Evolutionary conservation across 768 basidiomycete species (phyloP).

Genomic region (Russula ochroleuca): DNA sequence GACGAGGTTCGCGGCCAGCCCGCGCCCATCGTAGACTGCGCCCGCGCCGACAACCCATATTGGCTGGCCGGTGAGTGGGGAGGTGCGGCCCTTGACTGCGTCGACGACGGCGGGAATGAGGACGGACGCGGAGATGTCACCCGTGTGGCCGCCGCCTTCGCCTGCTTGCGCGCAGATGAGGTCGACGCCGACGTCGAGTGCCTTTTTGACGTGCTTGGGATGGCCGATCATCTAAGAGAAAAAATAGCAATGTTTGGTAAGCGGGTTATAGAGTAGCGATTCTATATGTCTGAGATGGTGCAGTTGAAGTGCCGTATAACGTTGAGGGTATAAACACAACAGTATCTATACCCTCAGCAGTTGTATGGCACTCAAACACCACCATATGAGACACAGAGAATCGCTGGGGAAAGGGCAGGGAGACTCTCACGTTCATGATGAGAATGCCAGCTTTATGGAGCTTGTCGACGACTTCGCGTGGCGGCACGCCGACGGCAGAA

Average conservation of each 20-base stretch:
- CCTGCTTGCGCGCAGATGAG: slow-evolving; percentile 93
- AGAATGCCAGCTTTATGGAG: slow-evolving; percentile 82
- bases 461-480: slow-evolving; percentile 70
- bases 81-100: slow-evolving; percentile 67
- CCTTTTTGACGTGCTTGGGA: slow-evolving; percentile 81
- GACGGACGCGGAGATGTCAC: slow-evolving; percentile 76
- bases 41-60: slow-evolving; percentile 90
- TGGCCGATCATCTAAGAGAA: slow-evolving; percentile 79
- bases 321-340: too few species aligned
- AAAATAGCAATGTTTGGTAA: too few species aligned
- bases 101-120: slow-evolving; percentile 92
- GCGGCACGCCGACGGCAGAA: slow-evolving; percentile 86
- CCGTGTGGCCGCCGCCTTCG: slow-evolving; percentile 72
- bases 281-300: too few species aligned
- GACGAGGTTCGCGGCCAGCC: slow-evolving; percentile 79
- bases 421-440: slow-evolving; percentile 67
- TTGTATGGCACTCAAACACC: too few species aligned
- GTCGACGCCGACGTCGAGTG: slow-evolving; percentile 80
- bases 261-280: too few species aligned
- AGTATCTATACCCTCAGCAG: too few species aligned
- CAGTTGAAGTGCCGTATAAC: too few species aligned
- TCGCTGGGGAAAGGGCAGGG: not conserved
- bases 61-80: slow-evolving; percentile 76
- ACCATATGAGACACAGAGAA: too few species aligned
- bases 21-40: slow-evolving; percentile 84